Evolutionary conservation across 257 asterid genomes (phyloP).

Genomic region (Solanum raphanifolium): DNA sequence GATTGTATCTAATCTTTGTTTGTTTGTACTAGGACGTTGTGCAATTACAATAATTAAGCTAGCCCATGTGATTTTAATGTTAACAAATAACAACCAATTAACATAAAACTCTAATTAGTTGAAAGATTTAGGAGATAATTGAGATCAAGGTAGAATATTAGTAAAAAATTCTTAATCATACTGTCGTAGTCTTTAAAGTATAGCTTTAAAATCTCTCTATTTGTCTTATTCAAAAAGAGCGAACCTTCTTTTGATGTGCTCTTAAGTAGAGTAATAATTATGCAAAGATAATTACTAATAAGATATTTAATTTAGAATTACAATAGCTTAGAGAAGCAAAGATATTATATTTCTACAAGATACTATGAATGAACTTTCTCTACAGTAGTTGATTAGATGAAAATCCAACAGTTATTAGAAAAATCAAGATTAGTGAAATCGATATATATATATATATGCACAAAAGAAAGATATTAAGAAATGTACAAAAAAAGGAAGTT

Average conservation of each 20-base stretch:
- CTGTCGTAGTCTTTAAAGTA: neutral
- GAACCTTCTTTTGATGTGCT: neutral
- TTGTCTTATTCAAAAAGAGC: neutral
- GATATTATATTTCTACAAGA: neutral
- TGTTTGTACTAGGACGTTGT: neutral
- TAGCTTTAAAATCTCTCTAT: neutral
- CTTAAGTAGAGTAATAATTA: neutral
- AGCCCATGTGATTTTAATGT: neutral
- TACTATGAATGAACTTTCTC: neutral
- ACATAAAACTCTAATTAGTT: neutral
- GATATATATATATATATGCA: neutral
- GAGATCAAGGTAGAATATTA: neutral
- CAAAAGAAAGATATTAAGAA: neutral
- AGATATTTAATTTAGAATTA: neutral
- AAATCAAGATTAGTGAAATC: neutral
- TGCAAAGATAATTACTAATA: neutral
- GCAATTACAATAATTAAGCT: neutral
- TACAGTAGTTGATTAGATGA: neutral
- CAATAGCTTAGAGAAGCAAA: neutral
- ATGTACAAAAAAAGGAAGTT: neutral
- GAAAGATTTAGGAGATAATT: neutral
- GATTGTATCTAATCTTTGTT: neutral
- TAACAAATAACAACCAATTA: neutral
- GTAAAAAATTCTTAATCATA: neutral
- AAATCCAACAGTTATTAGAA: neutral